Base-by-base conservation (phyloP, 768 basidiomycete genomes). In the Leccinellum albellum region DNA sequence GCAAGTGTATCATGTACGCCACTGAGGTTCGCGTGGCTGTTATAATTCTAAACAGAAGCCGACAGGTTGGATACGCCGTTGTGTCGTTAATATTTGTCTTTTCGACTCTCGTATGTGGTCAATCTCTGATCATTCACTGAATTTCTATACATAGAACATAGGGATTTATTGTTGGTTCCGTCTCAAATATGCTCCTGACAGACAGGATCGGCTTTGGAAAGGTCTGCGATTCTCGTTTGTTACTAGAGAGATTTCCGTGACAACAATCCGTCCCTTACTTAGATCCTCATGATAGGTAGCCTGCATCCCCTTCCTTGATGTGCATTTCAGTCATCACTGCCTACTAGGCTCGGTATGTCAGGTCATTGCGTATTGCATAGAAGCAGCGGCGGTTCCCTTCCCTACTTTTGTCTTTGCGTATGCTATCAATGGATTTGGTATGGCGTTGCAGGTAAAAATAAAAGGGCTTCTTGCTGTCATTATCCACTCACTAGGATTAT, bases 1-100 rank as follows among this genome's bases (percentile, higher is more conserved):
- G 33, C 35, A 50, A 37, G 47, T 57, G 2, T 57, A 60, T 37
- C 53, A 54, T 40, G 56, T 60, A 51, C 23, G 59, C 45, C 28
- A 29, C 4, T 8, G 28, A 29, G 9, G 28, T 29, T 29, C 7
- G 9, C 9, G 4, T 29, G 28, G 28, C 9, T n/a, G n/a, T n/a
- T n/a, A n/a, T n/a, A n/a, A n/a, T n/a, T n/a, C n/a, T n/a, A n/a
- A n/a, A n/a, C n/a, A n/a, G n/a, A n/a, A n/a, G n/a, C n/a, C n/a
- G n/a, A n/a, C n/a, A n/a, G n/a, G n/a, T n/a, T n/a, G n/a, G n/a
- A n/a, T n/a, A n/a, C n/a, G n/a, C n/a, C n/a, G n/a, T 78, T 9
- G 82, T 85, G 17, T 84, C 83, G 1, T 59, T 84, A n/a, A 71
- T 84, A 24, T 87, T 86, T 67, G 73, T 86, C 31, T 73, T 75